These are phyloP conservation scores for Nectriaceae sp. DNA, from an alignment of 2,329 filamentous ascomycete species.

Conservation along the genomic window DNA sequence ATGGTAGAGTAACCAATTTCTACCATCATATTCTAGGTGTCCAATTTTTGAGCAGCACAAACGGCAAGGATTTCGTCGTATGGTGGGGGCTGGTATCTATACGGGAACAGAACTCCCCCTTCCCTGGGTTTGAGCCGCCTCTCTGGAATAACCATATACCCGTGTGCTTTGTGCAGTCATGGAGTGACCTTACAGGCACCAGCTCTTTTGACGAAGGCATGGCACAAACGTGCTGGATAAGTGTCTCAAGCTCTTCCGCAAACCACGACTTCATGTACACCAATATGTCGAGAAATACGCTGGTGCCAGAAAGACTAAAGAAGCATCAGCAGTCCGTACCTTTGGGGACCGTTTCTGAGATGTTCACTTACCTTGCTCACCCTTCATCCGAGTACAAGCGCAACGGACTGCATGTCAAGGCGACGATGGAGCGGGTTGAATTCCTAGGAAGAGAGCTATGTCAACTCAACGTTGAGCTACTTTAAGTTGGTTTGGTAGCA, in stretches of 20 bases:
- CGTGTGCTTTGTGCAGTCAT: slow-evolving; percentile 28
- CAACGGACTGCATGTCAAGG: slow-evolving; percentile 10
- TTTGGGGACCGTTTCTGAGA: slow-evolving; percentile 25
- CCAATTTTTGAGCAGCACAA: slow-evolving; percentile 25
- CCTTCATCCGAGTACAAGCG: slow-evolving; percentile 23
- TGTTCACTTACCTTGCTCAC: slow-evolving; percentile 26
- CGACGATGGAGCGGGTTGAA: slow-evolving; percentile 24
- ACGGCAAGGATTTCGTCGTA: slow-evolving; percentile 26
- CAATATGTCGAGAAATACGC: too few relatives aligned
- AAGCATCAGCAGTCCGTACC: too few relatives aligned
- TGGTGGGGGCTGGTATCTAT: slow-evolving; percentile 30
- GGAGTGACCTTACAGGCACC: slow-evolving; percentile 25
- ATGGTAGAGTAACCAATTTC: too few relatives aligned
- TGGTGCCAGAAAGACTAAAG: too few relatives aligned
- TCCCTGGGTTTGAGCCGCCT: not conserved
- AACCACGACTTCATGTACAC: too few relatives aligned
- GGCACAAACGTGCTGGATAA: slow-evolving; percentile 7
- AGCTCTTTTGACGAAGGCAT: slow-evolving; percentile 19
- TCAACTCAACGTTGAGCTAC: slow-evolving; percentile 26
- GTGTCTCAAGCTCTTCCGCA: too few relatives aligned
- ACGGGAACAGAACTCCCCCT: slow-evolving; percentile 12
- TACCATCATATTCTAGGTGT: slow-evolving; percentile 20
- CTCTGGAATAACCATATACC: too few relatives aligned
- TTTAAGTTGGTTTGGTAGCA: slow-evolving; percentile 7
- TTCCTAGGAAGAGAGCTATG: slow-evolving; percentile 26